Percentiles rank a stretch among this genome's conserved stretches.
Conservation (phyloP, 1,139 yeast genomes). For the Saccharomyces hybrid region DNA sequence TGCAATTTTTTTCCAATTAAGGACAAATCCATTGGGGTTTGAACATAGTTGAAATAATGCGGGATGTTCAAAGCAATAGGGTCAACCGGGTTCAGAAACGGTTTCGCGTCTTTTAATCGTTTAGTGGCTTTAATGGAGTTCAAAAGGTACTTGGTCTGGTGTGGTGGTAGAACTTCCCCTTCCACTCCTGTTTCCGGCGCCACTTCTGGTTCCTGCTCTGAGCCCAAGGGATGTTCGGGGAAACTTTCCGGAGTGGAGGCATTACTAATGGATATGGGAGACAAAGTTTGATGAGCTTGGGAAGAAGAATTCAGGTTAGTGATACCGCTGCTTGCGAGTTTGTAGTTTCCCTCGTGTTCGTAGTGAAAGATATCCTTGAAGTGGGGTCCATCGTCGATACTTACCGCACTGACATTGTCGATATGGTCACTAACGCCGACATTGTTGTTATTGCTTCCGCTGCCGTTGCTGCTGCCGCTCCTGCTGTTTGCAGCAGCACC, state of each 20-base stretch:
- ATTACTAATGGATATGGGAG: slow-evolving; percentile 1
- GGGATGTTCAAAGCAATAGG: slow-evolving; percentile 84
- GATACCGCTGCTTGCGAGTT: slow-evolving; percentile 1
- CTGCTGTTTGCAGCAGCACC: background rate
- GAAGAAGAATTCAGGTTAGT: slow-evolving; percentile 1
- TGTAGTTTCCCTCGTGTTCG: background rate
- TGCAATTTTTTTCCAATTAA: slow-evolving; percentile 78
- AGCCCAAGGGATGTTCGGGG: background rate
- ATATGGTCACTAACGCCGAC: background rate
- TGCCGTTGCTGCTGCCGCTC: background rate
- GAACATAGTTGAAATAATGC: slow-evolving; percentile 72
- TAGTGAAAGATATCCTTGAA: background rate
- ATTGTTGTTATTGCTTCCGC: background rate
- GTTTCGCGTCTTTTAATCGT: slow-evolving; percentile 84
- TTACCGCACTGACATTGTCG: background rate
- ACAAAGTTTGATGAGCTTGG: background rate
- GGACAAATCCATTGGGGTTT: slow-evolving; percentile 85
- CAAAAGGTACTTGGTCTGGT: background rate
- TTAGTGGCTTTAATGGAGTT: slow-evolving; percentile 64
- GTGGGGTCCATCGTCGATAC: slow-evolving; percentile 1
- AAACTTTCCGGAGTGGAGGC: slow-evolving; percentile 1
- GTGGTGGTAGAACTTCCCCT: slow-evolving; percentile 1
- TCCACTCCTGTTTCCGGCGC: slow-evolving; percentile 7
- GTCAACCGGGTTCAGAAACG: slow-evolving; percentile 87
- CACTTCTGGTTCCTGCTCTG: slow-evolving; percentile 6